A percentile compares a stretch with the other conserved stretches of the same genome.
Evolutionary conservation across 305 asterid species (phyloP).

Genomic region (Solanum hybrid): DNA sequence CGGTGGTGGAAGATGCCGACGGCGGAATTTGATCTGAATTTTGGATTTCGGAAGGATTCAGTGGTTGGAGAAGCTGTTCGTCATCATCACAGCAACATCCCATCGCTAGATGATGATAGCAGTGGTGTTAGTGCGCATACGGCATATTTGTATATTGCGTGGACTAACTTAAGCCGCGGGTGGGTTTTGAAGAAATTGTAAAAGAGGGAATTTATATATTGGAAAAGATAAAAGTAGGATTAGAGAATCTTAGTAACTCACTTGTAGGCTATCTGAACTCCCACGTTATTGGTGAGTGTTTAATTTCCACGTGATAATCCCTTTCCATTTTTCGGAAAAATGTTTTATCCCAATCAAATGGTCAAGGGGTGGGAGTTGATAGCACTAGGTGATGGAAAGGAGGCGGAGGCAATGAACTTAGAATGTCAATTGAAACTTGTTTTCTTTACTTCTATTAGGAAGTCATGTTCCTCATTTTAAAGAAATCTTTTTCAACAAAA

Average conservation of each 20-base stretch:
- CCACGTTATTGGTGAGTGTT: accelerated
- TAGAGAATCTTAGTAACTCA: not conserved
- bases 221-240: not conserved
- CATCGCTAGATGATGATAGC: not conserved
- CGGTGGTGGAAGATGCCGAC: not conserved
- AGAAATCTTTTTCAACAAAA: not conserved
- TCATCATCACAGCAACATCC: constrained; percentile 28
- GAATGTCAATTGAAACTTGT: not conserved
- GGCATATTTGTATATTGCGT: constrained; percentile 1
- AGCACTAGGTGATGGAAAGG: not conserved
- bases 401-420: not conserved
- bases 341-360: not conserved
- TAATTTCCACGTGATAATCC: accelerated
- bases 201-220: not conserved
- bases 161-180: not conserved
- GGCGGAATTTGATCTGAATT: not conserved
- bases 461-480: not conserved
- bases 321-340: not conserved
- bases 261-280: not conserved
- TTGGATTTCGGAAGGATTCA: not conserved
- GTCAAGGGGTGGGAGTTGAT: not conserved
- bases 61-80: constrained; percentile 17
- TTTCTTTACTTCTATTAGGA: not conserved
- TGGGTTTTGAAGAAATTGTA: not conserved
- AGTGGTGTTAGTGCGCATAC: not conserved